Base-by-base conservation (phyloP, 257 asterid genomes). In the Rubia yunnanensis region DNA sequence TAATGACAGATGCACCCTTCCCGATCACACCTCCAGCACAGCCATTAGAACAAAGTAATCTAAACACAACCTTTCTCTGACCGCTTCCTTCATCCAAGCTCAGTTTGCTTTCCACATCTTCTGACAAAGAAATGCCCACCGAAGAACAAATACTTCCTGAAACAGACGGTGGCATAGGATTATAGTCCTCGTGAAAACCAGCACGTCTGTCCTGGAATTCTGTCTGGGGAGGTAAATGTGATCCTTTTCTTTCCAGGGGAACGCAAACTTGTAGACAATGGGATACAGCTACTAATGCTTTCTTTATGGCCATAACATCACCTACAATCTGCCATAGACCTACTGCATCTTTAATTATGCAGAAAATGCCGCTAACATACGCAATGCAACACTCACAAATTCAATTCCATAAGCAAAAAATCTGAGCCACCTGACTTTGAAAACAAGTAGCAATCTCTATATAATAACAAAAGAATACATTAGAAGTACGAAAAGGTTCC, bases 1-100 rank as follows among this genome's bases (percentile, higher is more conserved):
- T 82, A 31, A 84, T 76, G 30, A 74, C 55, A 64, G 63, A 41
- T 62, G 78, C 91, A 68, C 83, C 83, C 68, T 70, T 78, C 60
- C 88, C 91, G 56, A 82, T 78, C 73, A 84, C 81, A 28, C 88
- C 83, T 41, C 86, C 82, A 63, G 83, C 88, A 36, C 80, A 34
- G 68, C 27, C 46, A 50, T 66, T 70, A 70, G 88, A 76, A 73
- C 91, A 85, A 50, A 85, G 75, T 72, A 85, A 68, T 70, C 79
- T 78, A 72, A 82, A 85, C 60, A 77, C 49, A 70, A 85, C 86
- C 63, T 72, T 74, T 38, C 72, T 73, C 70, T 55, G 72, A 70
- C 70, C 67, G 60, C 48, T 53, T 34, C 70, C 75, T 20, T 75
- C 78, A 73, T 80, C 83, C 26, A 78, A 27, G 66, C 54, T 70